These are phyloP conservation scores for Avena sativa DNA, from an alignment of 176 grass and related monocot genomes.

Conservation along the genomic window DNA sequence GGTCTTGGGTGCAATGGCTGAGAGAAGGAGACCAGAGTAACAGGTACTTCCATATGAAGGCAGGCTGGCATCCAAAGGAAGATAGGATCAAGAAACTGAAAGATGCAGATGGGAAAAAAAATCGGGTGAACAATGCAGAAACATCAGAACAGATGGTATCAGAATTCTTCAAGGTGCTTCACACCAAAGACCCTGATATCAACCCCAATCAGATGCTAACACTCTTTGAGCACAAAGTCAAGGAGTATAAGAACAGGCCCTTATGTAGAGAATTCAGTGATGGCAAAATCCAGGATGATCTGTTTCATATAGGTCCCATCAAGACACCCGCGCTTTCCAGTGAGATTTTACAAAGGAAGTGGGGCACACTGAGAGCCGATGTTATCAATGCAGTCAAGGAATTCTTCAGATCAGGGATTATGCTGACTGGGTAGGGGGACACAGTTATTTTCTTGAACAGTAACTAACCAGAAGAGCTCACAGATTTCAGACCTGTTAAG, in stretches of 20 bases:
- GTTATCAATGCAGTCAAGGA: neutral
- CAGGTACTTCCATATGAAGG: conserved; percentile 1
- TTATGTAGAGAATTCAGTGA: neutral
- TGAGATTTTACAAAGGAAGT: neutral
- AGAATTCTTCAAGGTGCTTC: conserved; percentile 14
- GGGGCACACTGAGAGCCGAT: neutral
- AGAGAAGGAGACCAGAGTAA: neutral
- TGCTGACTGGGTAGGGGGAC: neutral
- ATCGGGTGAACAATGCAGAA: neutral
- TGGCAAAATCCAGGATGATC: neutral
- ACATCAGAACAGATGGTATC: neutral
- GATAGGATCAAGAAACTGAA: neutral
- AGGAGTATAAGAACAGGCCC: too few species aligned
- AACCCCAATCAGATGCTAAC: neutral
- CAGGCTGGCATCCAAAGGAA: neutral
- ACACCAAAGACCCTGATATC: conserved; percentile 9
- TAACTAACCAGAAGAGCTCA: neutral
- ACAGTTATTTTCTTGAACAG: neutral
- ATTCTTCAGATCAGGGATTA: neutral
- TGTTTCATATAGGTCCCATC: neutral
- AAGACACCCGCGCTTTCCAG: neutral
- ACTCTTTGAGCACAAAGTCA: neutral
- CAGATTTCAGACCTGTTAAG: neutral
- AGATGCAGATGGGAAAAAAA: neutral
- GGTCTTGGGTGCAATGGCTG: neutral